Base-by-base conservation (phyloP, 768 basidiomycete genomes). In the Dendrothele bispora region DNA sequence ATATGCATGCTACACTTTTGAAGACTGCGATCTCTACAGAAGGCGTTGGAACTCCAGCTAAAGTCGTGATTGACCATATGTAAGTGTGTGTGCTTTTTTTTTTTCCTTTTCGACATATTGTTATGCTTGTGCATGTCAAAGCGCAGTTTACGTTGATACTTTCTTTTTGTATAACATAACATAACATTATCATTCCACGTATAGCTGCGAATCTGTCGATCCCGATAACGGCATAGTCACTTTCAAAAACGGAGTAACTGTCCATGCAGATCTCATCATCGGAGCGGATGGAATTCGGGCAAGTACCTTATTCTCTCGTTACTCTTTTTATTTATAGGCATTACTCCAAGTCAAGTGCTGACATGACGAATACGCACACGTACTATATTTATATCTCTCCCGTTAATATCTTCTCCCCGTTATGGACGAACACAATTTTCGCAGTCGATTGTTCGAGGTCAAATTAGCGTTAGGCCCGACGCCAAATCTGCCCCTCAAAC, bases 301-400 rank as follows among this genome's bases (percentile, higher is more conserved):
- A 17, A 47, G 37, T 18, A 57, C 55, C n/a, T n/a, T n/a, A 43
- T 59, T 59, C 21, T 20, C 49, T 44, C 10, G 63, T 60, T 21
- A 61, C 64, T 48, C 49, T 66, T 14, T 64, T 66, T 26, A 51
- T 64, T 27, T 62, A 61, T 35, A 63, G 63, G 24, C 63, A 66
- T 37, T n/a, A n/a, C n/a, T n/a, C 63, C 63, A 43, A 65, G 63
- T 43, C n/a, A n/a, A n/a, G n/a, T n/a, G n/a, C n/a, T n/a, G n/a
- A n/a, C 63, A 63, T 46, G 63, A 63, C 42, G 49, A 50, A 59
- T n/a, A 61, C 61, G 48, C 5, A 59, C n/a, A 61, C 61, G 48
- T 5, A 54, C 51, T 18, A 0, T 39, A 27, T 55, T 52, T 18
- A 0, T 39, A 27, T 30, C 3, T 17, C 14, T 34, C 29, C 3